Conservation (phyloP, 1,139 yeast genomes). For the Protomyces lactucae-debilis region DNA sequence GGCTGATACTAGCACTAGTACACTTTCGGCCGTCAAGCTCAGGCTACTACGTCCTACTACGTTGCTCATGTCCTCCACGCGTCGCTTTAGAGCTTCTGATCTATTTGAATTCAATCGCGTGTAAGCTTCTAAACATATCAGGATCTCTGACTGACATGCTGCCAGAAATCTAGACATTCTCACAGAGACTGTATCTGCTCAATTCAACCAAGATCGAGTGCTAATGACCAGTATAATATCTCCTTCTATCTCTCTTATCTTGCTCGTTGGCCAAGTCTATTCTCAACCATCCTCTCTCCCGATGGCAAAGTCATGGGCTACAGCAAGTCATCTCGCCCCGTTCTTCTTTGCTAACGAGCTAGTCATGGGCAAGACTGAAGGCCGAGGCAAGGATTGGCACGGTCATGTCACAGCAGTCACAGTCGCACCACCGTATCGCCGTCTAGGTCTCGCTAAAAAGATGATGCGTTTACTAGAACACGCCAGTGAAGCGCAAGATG, state of each 20-base stretch:
- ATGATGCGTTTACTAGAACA: conserved; percentile 69
- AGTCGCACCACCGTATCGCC: conserved; percentile 70
- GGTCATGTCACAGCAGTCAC: conserved; percentile 97
- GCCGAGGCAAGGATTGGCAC: conserved; percentile 81
- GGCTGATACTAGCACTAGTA: no score
- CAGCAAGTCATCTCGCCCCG: background rate
- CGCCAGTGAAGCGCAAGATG: conserved; percentile 59
- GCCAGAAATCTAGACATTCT: conserved; percentile 29
- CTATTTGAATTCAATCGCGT: conserved; percentile 30
- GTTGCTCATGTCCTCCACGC: conserved; percentile 27
- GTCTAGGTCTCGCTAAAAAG: conserved; percentile 72
- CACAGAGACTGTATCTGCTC: conserved; percentile 28
- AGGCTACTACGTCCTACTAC: no score
- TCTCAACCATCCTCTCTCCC: conserved; percentile 37
- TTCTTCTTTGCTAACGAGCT: background rate
- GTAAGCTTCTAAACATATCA: conserved; percentile 3
- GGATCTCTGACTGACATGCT: background rate
- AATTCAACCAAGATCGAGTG: no score
- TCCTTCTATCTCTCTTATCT: conserved; percentile 81
- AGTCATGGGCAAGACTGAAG: conserved; percentile 96
- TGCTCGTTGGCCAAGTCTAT: conserved; percentile 79
- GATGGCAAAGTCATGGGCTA: conserved; percentile 26
- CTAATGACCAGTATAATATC: conserved; percentile 50
- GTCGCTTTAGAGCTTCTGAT: conserved; percentile 30
- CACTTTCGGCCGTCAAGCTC: no score